Evolutionary conservation across 805 yeast species (phyloP), one percentile per base, ranked within the genome.

Genomic region (Lipomyces sp.): DNA sequence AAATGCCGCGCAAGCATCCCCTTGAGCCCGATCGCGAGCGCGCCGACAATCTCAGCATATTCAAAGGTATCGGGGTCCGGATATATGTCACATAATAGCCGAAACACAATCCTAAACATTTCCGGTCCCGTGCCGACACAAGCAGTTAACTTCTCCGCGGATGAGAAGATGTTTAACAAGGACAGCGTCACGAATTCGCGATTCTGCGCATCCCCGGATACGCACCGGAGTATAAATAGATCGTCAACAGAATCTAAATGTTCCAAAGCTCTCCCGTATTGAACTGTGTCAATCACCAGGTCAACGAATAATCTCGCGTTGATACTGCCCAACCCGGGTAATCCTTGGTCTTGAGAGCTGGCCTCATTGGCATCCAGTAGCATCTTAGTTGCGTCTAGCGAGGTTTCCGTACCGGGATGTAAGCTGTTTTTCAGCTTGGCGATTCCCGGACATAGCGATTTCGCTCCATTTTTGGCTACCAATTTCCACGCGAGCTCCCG

Each of bases 401-500:
- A 37, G 5, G 32, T 45, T 32, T 29, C 24, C 6, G 18, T 56
- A 29, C 55, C 30, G 4, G n/a, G 34, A 61, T 2, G 53, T 54
- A 45, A n/a, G 24, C 48, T 42, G n/a, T 42, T 15, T 24, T 42
- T 24, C 48, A 15, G 24, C n/a, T 42, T 42, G 48, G n/a, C 5
- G 13, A 3, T 6, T n/a, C 33, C 29, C 10, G 53, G 55, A 50
- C 69, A 65, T 4, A 65, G n/a, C 11, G 48, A 59, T 6, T n/a
- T 13, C 8, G 6, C 10, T 15, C 63, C 67, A 1, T 53, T 55
- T 13, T 45, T 3, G 1, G 32, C 42, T 18, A 57, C 66, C 3
- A 67, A 59, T 24, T 35, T 24, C 70, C 70, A 67, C 3, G 70
- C 68, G 29, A 67, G 57, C 53, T 56, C 60, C 29, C 57, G 56